Evolutionary conservation across 1,284 basidiomycete genomes (phyloP), one percentile per base, ranked within the genome.

Genomic region (Rhodotorula sp.): DNA sequence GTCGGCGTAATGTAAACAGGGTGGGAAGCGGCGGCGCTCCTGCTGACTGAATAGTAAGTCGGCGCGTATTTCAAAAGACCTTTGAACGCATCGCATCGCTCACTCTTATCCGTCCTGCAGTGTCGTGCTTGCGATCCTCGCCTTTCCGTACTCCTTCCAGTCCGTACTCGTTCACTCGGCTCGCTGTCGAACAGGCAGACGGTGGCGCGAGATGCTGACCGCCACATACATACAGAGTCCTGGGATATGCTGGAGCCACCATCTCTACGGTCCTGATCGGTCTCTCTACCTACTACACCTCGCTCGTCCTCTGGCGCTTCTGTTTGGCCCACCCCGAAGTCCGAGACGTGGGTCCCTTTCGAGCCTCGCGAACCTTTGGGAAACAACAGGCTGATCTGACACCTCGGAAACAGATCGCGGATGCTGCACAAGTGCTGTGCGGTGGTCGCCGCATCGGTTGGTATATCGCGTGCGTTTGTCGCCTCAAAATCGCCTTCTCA

Each of bases 251-350:
- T 21, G 65, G 68, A 31, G 67, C 67, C 2, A 67, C 65, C 15
- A 50, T 72, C 23, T 45, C 58, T 4, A 69, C 67, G 26, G 56
- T 72, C 23, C 56, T 72, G n/a, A 45, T 69, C 47, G 70, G 63
- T 10, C 26, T 63, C 55, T 71, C 61, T 79, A 82, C 58, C 76
- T 81, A 66, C 38, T 84, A 84, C 73, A 84, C 83, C 0, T 83
- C 84, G 7, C 82, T 85, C 59, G 80, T 85, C 31, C 82, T 87
- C 14, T 86, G 85, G 84, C 80, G 82, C 6, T 89, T 85, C 79
- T 87, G 86, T 79, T 82, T 89, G 76, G 82, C 81, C 69, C 84
- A 89, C 70, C 87, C 87, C 0, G 84, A 87, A 65, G 80, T 85
- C 57, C 71, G 71, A 31, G 66, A 70, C 49, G 64, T 66, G 23